phyloP scores from a whole-genome alignment of 2,329 filamentous ascomycete genomes.

The Exutisphaerella laricina region DNA sequence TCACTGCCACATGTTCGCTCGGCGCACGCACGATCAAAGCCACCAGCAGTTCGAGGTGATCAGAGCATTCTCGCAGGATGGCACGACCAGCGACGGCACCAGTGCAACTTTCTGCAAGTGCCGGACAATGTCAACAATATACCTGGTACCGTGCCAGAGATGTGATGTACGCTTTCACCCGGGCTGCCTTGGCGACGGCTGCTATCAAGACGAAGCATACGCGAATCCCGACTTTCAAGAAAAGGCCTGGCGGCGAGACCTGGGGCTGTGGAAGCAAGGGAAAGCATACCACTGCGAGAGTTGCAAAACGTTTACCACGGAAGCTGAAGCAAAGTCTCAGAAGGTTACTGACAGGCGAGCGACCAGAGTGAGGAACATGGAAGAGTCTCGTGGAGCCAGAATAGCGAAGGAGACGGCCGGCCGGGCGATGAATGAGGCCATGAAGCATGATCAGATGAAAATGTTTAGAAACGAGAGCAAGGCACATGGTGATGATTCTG shows the following conservation, averaged over 20 bases:
- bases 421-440: background rate
- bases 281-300: background rate
- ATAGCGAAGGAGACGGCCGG: background rate
- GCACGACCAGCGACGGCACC: background rate
- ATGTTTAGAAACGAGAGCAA: background rate
- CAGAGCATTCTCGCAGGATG: background rate
- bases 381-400: background rate
- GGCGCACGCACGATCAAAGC: background rate
- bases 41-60: background rate
- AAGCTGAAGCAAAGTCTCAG: background rate
- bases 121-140: background rate
- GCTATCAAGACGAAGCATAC: background rate
- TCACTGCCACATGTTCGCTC: background rate
- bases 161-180: background rate
- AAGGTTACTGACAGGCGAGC: background rate
- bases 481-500: no score
- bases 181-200: background rate
- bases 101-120: conserved; percentile 4
- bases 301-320: background rate
- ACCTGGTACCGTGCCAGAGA: background rate
- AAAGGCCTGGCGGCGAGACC: background rate
- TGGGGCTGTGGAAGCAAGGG: background rate
- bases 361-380: background rate
- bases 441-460: conserved; percentile 1
- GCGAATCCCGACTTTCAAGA: background rate